Conservation (phyloP, 2,329 filamentous ascomycete genomes). For the Alternaria brassicae region DNA sequence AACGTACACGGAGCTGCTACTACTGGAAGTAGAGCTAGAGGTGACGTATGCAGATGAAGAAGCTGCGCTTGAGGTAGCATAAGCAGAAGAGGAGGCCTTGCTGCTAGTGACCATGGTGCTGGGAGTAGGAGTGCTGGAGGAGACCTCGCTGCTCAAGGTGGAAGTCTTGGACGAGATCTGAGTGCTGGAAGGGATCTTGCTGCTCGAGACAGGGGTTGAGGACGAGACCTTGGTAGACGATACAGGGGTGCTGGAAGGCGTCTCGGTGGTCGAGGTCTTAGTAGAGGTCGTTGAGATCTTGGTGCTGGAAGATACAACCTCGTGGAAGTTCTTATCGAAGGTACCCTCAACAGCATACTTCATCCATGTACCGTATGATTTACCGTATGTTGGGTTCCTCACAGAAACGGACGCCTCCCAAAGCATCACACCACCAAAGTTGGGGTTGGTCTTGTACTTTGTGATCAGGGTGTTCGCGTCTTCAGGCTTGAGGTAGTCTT, state of each 20-base stretch:
- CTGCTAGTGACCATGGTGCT: constrained; percentile 5
- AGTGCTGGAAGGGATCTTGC: neutral
- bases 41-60: neutral
- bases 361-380: constrained; percentile 57
- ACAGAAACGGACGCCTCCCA: constrained; percentile 63
- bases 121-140: neutral
- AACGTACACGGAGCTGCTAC: constrained; percentile 1
- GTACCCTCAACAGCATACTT: constrained; percentile 50
- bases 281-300: neutral
- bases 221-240: constrained; percentile 5
- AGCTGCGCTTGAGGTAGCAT: constrained; percentile 1
- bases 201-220: neutral
- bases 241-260: neutral
- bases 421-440: constrained; percentile 67
- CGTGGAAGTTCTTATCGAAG: constrained; percentile 28
- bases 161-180: neutral
- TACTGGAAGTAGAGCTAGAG: neutral
- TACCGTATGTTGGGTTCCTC: constrained; percentile 55
- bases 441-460: constrained; percentile 36
- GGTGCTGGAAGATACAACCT: constrained; percentile 20
- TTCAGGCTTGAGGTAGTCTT: constrained; percentile 57
- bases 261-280: neutral
- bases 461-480: constrained; percentile 58
- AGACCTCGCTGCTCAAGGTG: neutral
- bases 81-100: constrained; percentile 2